Base-by-base conservation (phyloP, 2,329 filamentous ascomycete genomes). In the Talaromyces sp. region DNA sequence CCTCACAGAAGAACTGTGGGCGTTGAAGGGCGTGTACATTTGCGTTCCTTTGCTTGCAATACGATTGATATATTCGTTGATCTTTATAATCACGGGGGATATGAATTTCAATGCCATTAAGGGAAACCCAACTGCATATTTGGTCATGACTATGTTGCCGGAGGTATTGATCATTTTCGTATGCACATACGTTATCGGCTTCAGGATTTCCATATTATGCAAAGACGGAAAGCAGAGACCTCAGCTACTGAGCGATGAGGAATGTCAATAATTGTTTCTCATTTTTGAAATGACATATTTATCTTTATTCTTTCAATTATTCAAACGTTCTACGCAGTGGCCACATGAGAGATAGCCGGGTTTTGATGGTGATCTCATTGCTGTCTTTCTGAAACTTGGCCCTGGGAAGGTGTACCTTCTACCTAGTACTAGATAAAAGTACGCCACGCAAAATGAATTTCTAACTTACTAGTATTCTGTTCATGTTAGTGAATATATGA, bases 51-150 rank as follows among this genome's bases (percentile, higher is more conserved):
- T 57, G 7, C 32, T 57, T 22, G 52, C 51, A 11, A 50, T 60
- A 16, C 57, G 55, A 2, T 29, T 60, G 32, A 32, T 45, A 19
- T 58, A 57, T 33, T 58, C 51, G 0, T 37, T 58, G 7, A 37
- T 54, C 9, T 58, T 58, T 39, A 49, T 56, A 11, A 58, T 51
- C 11, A 54, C 52, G 2, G 43, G 48, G 4, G 32, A 60, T 30
- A 55, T 60, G 55, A 45, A 44, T 5, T 53, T 47, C 39, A 58
- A 58, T 40, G 48, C 57, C 9, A 55, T 58, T 30, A 60, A 52
- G 46, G 55, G 52, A 3, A 36, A 54, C 39, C 17, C 50, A n/a
- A 54, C 52, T 6, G 46, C 50, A 9, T 58, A 56, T 48, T 40
- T 60, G 10, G 16, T 52, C 4, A 56, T 60, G 57, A 56, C 50